Evolutionary conservation across 2,329 filamentous ascomycete genomes (phyloP).

Genomic region (Aphanoascus verrucosus): DNA sequence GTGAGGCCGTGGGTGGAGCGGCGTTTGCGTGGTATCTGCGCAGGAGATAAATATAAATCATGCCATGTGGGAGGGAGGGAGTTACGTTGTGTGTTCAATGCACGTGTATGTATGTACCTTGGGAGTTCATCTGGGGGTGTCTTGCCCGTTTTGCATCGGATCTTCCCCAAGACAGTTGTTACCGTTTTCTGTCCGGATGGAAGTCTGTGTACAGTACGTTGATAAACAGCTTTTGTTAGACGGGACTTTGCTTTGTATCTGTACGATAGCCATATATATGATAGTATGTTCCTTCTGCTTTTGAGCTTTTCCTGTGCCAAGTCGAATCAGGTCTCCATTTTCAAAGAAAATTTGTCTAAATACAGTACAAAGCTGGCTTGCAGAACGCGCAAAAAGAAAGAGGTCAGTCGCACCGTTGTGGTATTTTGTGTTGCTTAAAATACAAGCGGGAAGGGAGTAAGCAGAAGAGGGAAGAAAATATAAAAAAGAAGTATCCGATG

Average conservation of each 20-base stretch:
- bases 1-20: constrained; percentile 58
- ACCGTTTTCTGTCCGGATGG: too few species aligned
- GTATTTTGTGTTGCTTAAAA: constrained; percentile 10
- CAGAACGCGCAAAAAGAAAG: neutral
- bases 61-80: neutral
- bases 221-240: neutral
- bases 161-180: neutral
- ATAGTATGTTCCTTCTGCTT: neutral
- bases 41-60: constrained; percentile 48
- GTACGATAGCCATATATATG: constrained; percentile 3
- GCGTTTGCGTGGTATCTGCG: constrained; percentile 92
- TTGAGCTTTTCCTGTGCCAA: neutral
- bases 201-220: neutral
- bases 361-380: neutral
- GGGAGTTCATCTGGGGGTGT: neutral
- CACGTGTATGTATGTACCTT: neutral
- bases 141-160: too few species aligned
- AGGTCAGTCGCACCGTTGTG: neutral
- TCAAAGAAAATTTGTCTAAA: neutral
- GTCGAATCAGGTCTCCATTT: too few species aligned
- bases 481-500: neutral
- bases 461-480: neutral
- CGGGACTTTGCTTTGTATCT: constrained; percentile 3
- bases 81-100: neutral
- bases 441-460: constrained; percentile 2